Percentiles rank a stretch among this genome's conserved stretches.
Conservation (phyloP, 2,329 filamentous ascomycete species). For the Curvularia lunata region DNA sequence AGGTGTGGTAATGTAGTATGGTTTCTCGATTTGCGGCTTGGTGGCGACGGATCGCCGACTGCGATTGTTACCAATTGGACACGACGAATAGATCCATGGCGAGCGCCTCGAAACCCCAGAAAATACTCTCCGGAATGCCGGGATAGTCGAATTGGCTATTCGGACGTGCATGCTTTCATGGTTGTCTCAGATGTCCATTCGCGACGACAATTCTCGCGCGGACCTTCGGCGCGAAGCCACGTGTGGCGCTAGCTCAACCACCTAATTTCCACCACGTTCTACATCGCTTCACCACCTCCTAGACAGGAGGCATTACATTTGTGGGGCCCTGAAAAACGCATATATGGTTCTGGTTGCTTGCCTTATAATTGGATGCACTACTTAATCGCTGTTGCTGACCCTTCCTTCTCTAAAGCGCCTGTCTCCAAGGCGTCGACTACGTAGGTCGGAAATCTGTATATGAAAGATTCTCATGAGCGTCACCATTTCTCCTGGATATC, state of each 20-base stretch:
- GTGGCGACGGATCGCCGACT: constrained; percentile 30
- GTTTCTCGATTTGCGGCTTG: constrained; percentile 62
- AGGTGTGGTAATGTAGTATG: constrained; percentile 93
- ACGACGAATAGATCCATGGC: constrained; percentile 36
- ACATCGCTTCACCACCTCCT: background rate
- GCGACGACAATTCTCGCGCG: constrained; percentile 22
- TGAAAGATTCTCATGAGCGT: background rate
- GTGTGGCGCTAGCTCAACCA: constrained; percentile 13
- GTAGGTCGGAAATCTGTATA: background rate
- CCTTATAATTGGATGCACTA: no score
- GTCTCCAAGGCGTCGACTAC: background rate
- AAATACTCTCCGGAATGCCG: constrained; percentile 26
- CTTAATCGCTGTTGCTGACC: background rate
- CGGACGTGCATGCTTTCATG: constrained; percentile 41
- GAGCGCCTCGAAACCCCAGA: constrained; percentile 21
- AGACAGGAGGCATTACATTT: background rate
- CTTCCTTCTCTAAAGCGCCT: background rate
- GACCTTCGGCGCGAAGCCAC: constrained; percentile 27
- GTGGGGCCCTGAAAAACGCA: background rate
- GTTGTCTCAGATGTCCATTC: constrained; percentile 21
- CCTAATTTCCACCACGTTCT: background rate
- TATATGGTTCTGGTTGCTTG: no score
- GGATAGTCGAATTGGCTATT: constrained; percentile 26
- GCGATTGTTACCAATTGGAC: constrained; percentile 23
- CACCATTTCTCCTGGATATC: background rate